Base-by-base conservation (phyloP, 2,329 filamentous ascomycete species). In the Pestalotiopsis sp. region DNA sequence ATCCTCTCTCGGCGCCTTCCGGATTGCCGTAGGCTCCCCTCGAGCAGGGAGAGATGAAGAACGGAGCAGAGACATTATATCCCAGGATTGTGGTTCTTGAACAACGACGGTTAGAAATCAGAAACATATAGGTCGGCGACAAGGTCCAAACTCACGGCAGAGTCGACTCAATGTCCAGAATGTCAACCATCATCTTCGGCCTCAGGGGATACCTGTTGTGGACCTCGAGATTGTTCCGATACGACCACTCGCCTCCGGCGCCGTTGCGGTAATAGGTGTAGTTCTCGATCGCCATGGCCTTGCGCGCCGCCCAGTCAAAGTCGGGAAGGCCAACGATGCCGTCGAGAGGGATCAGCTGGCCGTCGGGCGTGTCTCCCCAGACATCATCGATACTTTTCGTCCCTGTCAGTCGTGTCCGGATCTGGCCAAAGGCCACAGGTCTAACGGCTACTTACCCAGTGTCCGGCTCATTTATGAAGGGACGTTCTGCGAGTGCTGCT, bases 201-300 rank as follows among this genome's bases (percentile, higher is more conserved):
- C 82, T 81, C 49, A 88, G 77, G 64, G 78, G 79, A 73, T 84
- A 86, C 17, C 84, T 82, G 70, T 81, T 78, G 76, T 82, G 88
- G 39, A 84, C 80, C 76, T 89, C 87, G 5, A 88, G 80, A 77
- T 88, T 88, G 76, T 87, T 87, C 61, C 86, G 82, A 77, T 87
- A 88, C 1, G 82, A 83, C 82, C 83, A 88, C 77, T 88, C 86
- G 69, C 85, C 86, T 2, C 81, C 85, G 3, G 85, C 86, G 23
- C 85, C 86, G 71, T 86, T 87, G 69, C 85, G 83, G 77, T 88
- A 88, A 76, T 87, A 88, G 20, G 85, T 86, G 76, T 85, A 88
- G 73, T 85, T 82, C 25, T 77, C 73, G 12, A 72, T 69, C 68
- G 84, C 81, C 73, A 88, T 80, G 71, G 82, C 82, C 66, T 82